Base-by-base conservation (phyloP, 139 green algal species). In the Bryopsis sp. region DNA sequence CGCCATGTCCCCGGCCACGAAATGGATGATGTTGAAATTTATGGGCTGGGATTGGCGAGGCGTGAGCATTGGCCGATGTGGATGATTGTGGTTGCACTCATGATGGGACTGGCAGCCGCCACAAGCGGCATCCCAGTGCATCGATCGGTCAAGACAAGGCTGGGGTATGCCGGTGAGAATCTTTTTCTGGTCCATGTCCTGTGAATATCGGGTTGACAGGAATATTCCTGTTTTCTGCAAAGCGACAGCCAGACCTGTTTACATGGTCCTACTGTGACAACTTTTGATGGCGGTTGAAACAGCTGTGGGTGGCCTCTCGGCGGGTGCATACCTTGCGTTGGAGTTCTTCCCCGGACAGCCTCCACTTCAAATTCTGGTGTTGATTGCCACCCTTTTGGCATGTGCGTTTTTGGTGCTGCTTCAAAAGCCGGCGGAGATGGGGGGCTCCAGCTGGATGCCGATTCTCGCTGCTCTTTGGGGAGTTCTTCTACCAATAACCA, bases 301-400 rank as follows among this genome's bases (percentile, higher is more conserved):
- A 22, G 29, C 58, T 5, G 39, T 76, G n/a, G 50, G 68, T 15
- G 90, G 81, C 2, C 36, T 76, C 58, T 75, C 80, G 28, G 79
- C 89, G 3, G 92, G 88, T 2, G 70, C 78, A 1, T 98, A 96
- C 81, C 65, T 97, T n/a, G 81, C 86, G 0, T 73, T 93, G 59
- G 86, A 96, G 78, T 85, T 92, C 78, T 91, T 97, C 68, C 81
- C 85, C 15, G 72, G 64, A 2, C 76, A 88, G 71, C 48, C 70
- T 0, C n/a, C 84, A 5, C 72, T 96, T 59, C 89, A 95, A 77
- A 81, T 86, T 36, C 2, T 66, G 11, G 24, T 2, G 24, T 2
- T 88, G 0, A 35, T 36, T 0, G 71, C 76, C 4, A 81, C 72
- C 35, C 47, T 94, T 59, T 28, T 88, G 24, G 74, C 81, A 4